These are phyloP conservation scores for Penicillium subrubescens DNA, from an alignment of 495 filamentous ascomycete genomes.

Conservation along the genomic window DNA sequence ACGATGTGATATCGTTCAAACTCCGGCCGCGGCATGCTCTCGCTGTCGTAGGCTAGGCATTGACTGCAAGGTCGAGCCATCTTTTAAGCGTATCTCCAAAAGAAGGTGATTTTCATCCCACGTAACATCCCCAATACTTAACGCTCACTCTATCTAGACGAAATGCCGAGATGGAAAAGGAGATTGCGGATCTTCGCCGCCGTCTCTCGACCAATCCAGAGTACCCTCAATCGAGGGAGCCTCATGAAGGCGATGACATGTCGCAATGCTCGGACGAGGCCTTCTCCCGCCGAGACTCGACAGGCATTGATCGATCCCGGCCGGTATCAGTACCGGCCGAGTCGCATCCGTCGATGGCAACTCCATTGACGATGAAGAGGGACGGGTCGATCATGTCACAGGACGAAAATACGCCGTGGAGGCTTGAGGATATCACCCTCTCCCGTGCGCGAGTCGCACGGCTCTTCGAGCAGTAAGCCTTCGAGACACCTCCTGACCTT, in stretches of 20 bases:
- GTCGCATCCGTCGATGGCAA: slow-evolving; percentile 38
- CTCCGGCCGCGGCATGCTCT: slow-evolving; percentile 49
- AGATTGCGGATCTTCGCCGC: slow-evolving; percentile 51
- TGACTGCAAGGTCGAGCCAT: slow-evolving; percentile 52
- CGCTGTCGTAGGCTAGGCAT: slow-evolving; percentile 49
- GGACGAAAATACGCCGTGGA: slow-evolving; percentile 42
- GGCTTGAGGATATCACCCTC: slow-evolving; percentile 46
- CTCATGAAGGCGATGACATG: slow-evolving; percentile 35
- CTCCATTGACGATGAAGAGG: slow-evolving; percentile 42
- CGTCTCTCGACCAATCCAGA: slow-evolving; percentile 36
- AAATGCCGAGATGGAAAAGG: slow-evolving; percentile 55
- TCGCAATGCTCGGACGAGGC: slow-evolving; percentile 46
- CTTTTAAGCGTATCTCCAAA: slow-evolving; percentile 52
- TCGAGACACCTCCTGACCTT: neutral
- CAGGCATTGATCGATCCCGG: slow-evolving; percentile 30
- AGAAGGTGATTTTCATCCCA: slow-evolving; percentile 34
- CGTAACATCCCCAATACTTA: slow-evolving; percentile 2
- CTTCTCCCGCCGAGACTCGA: slow-evolving; percentile 37
- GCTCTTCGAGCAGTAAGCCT: slow-evolving; percentile 47
- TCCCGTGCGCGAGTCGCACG: slow-evolving; percentile 41
- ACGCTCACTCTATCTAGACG: slow-evolving; percentile 30
- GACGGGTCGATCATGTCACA: slow-evolving; percentile 46
- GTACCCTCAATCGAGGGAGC: slow-evolving; percentile 33
- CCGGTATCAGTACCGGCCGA: slow-evolving; percentile 44
- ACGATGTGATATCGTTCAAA: slow-evolving; percentile 52